These are phyloP conservation scores for Sextonia rubra DNA, from an alignment of 164 flowering plant species.

Conservation along the genomic window DNA sequence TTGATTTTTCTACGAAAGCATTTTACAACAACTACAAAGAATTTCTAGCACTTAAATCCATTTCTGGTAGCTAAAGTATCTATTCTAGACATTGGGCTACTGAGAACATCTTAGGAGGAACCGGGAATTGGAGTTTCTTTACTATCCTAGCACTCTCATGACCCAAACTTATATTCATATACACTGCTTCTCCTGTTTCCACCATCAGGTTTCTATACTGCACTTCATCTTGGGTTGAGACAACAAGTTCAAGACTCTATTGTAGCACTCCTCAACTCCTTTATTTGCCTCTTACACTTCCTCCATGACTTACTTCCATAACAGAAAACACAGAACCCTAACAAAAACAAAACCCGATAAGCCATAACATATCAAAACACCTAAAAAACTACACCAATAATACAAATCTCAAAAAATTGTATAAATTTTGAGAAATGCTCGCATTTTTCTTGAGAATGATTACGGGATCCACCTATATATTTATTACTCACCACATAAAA, in stretches of 20 bases:
- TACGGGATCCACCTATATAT: too few species aligned
- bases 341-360: conserved; percentile 9
- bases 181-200: conserved; percentile 65
- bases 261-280: conserved; percentile 81
- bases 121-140: conserved; percentile 39
- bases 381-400: conserved; percentile 20
- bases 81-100: conserved; percentile 34
- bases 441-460: too few species aligned
- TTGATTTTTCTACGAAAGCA: too few species aligned
- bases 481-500: too few species aligned
- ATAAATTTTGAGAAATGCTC: too few species aligned
- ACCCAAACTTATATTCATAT: conserved; percentile 46
- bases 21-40: too few species aligned
- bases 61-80: conserved; percentile 30
- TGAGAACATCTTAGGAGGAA: conserved; percentile 41
- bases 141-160: conserved; percentile 72
- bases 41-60: too few species aligned
- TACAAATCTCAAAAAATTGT: conserved; percentile 1
- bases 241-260: conserved; percentile 54
- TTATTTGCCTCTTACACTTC: conserved; percentile 82
- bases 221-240: conserved; percentile 59
- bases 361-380: neutral
- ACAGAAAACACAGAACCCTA: conserved; percentile 2
- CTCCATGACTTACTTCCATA: conserved; percentile 47
- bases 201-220: conserved; percentile 43